phyloP scores from a whole-genome alignment of 2,329 filamentous ascomycete genomes.

The Colletotrichum sp. region DNA sequence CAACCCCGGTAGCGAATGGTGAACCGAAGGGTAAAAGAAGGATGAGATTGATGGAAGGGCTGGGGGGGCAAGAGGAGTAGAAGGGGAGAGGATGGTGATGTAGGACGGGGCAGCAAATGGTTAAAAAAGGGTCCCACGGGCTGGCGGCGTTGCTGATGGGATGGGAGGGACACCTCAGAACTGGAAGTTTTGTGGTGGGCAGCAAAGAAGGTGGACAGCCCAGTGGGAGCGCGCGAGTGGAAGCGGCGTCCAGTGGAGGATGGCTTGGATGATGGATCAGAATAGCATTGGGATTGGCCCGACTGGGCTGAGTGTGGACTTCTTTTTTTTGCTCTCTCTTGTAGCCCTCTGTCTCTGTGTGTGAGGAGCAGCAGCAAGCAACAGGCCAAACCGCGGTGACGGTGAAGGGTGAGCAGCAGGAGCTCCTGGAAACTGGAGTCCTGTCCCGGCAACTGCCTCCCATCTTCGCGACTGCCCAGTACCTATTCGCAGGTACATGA shows the following conservation, averaged over 20 bases:
- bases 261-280: conserved; percentile 17
- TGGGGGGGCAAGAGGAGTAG: conserved; percentile 15
- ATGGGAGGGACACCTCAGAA: background rate
- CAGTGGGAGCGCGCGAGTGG: background rate
- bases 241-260: conserved; percentile 9
- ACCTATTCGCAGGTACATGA: background rate
- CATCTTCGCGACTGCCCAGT: background rate
- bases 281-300: conserved; percentile 17
- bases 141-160: conserved; percentile 5
- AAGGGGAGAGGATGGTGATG: conserved; percentile 13
- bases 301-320: conserved; percentile 12
- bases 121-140: conserved; percentile 23
- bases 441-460: background rate
- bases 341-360: background rate
- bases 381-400: background rate
- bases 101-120: conserved; percentile 20
- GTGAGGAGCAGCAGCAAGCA: background rate
- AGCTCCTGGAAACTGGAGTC: background rate
- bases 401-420: background rate
- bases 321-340: background rate
- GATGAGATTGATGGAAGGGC: conserved; percentile 9
- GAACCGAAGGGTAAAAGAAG: conserved; percentile 7
- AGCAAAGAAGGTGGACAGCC: background rate
- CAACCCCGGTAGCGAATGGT: conserved; percentile 19
- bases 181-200: background rate